Percentiles rank a stretch among this genome's conserved stretches.
Evolutionary conservation across 2,329 filamentous ascomycete genomes (phyloP).

Genomic region (Scedosporium aurantiacum): DNA sequence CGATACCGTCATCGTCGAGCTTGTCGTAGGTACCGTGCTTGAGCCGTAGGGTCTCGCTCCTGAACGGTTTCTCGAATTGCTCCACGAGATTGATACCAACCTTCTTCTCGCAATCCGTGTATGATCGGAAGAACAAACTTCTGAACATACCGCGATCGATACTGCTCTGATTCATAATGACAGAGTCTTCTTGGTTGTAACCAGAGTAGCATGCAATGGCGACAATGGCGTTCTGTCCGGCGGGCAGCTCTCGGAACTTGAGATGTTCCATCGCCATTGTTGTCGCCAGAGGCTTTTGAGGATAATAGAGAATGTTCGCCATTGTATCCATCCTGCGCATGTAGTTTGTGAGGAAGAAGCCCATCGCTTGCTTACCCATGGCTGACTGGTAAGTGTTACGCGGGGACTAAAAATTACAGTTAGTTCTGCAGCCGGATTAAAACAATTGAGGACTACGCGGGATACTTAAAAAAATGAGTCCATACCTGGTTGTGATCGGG

Average conservation of each 20-base stretch:
- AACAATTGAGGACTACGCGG: not conserved
- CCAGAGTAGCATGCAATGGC: conserved; percentile 96
- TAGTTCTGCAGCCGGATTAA: conserved; percentile 16
- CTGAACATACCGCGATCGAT: conserved; percentile 96
- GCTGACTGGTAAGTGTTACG: conserved; percentile 99
- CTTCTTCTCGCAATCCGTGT: conserved; percentile 93
- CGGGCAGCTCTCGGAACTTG: conserved; percentile 93
- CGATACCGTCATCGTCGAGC: conserved; percentile 90
- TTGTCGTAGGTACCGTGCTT: conserved; percentile 97
- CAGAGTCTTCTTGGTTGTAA: conserved; percentile 99
- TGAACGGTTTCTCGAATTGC: conserved; percentile 88
- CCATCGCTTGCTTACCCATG: conserved; percentile 99
- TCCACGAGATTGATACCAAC: conserved; percentile 90
- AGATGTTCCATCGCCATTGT: conserved; percentile 98
- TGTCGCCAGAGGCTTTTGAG: conserved; percentile 89
- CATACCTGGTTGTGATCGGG: conserved; percentile 89
- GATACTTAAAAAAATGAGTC: conserved; percentile 3
- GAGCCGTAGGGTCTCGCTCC: conserved; percentile 76
- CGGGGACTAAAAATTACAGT: conserved; percentile 55
- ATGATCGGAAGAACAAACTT: conserved; percentile 94
- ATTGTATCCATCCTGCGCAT: conserved; percentile 97
- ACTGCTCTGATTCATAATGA: conserved; percentile 99
- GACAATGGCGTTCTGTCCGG: conserved; percentile 95
- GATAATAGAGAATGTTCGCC: conserved; percentile 98
- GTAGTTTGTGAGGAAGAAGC: conserved; percentile 96